Conservation (phyloP, 129 eudicot genomes). For the Logfia minima region DNA sequence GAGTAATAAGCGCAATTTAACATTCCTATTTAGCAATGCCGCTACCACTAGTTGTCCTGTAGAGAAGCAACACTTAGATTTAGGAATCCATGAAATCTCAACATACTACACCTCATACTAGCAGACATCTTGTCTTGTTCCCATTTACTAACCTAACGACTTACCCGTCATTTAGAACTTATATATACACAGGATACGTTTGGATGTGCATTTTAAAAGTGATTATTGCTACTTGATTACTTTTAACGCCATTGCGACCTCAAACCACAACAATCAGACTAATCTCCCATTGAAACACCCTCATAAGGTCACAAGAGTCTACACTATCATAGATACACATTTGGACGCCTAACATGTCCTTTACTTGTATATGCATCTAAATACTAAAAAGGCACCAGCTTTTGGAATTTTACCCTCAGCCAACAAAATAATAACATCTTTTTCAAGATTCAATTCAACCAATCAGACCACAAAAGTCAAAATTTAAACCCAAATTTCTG, state of each 20-base stretch:
- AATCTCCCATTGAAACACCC: too few relatives aligned
- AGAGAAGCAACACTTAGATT: slow-evolving; percentile 14
- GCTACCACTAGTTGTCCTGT: slow-evolving; percentile 92
- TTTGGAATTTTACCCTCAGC: slow-evolving; percentile 4
- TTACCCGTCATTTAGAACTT: too few relatives aligned
- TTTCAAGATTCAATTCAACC: neutral
- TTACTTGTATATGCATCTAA: neutral
- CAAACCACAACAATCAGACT: too few relatives aligned
- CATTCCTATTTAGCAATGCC: slow-evolving; percentile 66
- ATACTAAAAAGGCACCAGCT: slow-evolving; percentile 1
- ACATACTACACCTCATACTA: neutral
- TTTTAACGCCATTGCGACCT: too few relatives aligned
- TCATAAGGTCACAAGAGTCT: too few relatives aligned
- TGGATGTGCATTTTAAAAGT: too few relatives aligned
- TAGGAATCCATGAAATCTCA: neutral
- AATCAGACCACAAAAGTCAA: neutral
- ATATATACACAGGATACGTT: too few relatives aligned
- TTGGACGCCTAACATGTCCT: too few relatives aligned
- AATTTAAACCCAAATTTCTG: neutral
- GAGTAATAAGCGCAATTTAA: slow-evolving; percentile 65
- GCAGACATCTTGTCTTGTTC: neutral
- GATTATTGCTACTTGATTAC: too few relatives aligned
- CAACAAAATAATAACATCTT: neutral
- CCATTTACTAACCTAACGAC: too few relatives aligned
- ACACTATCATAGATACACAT: too few relatives aligned